phyloP scores from a whole-genome alignment of 1,284 basidiomycete species.

The Trichosporon sp. region DNA sequence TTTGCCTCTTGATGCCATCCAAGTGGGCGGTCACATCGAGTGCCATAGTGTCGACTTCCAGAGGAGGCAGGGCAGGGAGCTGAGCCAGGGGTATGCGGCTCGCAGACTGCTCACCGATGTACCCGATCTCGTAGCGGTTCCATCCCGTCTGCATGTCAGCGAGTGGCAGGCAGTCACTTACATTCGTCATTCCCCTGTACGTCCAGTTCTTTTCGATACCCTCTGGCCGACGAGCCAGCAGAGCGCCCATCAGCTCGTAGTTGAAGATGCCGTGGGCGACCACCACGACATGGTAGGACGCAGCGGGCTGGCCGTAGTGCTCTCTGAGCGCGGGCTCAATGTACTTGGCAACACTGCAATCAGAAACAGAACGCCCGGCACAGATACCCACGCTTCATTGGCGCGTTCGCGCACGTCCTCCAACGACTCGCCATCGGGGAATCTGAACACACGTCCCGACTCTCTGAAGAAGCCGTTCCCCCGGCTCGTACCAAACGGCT shows the following conservation, averaged over 20 bases:
- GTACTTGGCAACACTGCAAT: constrained; percentile 35
- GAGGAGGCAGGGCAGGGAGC: constrained; percentile 18
- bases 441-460: constrained; percentile 39
- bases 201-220: constrained; percentile 43
- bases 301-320: constrained; percentile 25
- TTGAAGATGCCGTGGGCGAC: constrained; percentile 52
- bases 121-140: constrained; percentile 44
- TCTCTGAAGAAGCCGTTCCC: constrained; percentile 35
- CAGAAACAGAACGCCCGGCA: neutral
- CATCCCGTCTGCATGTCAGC: constrained; percentile 47
- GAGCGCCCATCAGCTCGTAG: constrained; percentile 42
- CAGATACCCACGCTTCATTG: constrained; percentile 41
- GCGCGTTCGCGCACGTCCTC: constrained; percentile 46
- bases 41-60: constrained; percentile 37
- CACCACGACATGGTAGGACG: constrained; percentile 37
- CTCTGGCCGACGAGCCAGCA: constrained; percentile 42
- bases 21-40: constrained; percentile 49
- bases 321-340: constrained; percentile 41
- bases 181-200: constrained; percentile 52
- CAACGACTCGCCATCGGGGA: constrained; percentile 44
- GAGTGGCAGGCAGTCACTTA: constrained; percentile 11
- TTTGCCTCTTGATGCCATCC: constrained; percentile 58
- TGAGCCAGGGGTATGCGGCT: neutral
- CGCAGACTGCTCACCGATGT: neutral
- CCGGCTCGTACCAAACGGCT: constrained; percentile 36